A percentile compares a stretch with the other conserved stretches of the same genome.
These are phyloP conservation scores for Cladosporium sp. DNA, from an alignment of 2,329 filamentous ascomycete genomes.

Conservation along the genomic window DNA sequence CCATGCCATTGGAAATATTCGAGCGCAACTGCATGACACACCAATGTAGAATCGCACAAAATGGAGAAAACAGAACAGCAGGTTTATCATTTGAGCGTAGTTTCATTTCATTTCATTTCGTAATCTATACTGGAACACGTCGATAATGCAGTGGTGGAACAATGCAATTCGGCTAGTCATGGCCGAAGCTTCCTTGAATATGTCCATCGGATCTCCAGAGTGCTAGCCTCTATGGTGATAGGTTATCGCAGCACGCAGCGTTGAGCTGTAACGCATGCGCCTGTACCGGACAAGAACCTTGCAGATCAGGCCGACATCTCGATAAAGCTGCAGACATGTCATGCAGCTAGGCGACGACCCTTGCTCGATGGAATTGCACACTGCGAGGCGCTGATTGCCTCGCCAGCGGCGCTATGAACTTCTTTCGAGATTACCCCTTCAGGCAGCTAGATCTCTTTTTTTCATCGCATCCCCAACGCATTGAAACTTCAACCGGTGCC, in stretches of 20 bases:
- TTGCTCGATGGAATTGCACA: not conserved
- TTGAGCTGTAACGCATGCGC: not conserved
- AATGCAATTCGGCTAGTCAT: not conserved
- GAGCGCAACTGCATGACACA: too few species aligned
- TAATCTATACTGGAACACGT: not conserved
- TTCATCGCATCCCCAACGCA: not conserved
- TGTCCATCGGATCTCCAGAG: not conserved
- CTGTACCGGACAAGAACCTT: not conserved
- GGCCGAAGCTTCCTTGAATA: not conserved
- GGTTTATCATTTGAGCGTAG: slow-evolving; percentile 10
- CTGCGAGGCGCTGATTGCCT: slow-evolving; percentile 18
- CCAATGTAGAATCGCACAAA: not conserved
- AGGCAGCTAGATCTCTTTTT: not conserved
- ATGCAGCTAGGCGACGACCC: not conserved
- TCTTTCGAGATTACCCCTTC: not conserved
- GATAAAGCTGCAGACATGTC: not conserved
- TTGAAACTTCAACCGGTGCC: slow-evolving; percentile 6
- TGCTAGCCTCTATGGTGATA: not conserved
- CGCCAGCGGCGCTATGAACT: not conserved
- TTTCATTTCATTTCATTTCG: slow-evolving; percentile 13
- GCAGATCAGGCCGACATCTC: not conserved
- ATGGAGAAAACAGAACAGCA: not conserved
- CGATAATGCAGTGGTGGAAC: not conserved
- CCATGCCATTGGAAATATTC: too few species aligned
- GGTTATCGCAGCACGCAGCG: not conserved